Evolutionary conservation across 2,329 filamentous ascomycete species (phyloP), one percentile per base, ranked within the genome.

Genomic region (Ceratocystis destructans): DNA sequence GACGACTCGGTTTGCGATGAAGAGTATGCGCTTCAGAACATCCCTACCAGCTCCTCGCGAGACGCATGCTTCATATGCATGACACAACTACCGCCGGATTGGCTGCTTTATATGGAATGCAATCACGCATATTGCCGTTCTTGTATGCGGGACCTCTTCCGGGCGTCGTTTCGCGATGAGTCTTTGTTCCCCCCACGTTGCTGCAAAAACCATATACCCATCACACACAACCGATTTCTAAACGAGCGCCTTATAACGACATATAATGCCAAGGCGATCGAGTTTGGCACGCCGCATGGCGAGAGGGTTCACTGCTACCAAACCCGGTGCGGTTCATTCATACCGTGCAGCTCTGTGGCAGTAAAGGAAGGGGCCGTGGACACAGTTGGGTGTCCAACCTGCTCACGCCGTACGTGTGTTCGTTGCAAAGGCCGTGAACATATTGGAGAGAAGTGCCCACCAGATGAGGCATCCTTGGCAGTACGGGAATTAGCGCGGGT

Each of bases 101-200:
- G n/a, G 8, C 61, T 66, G 25, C 17, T 64, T 0, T 41, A 46
- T 10, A 69, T 62, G 5, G 71, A 76, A 61, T 73, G 80, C 72
- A 1, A 71, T 0, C 80, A 86, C 68, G 70, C 76, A 2, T 86
- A 84, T 71, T 86, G 83, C 69, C 71, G 71, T 0, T 69, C 68
- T 0, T 86, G 83, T 70, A 69, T 85, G 0, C 70, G 70, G 1
- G 66, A 68, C 0, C 75, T 84, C 0, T 81, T 85, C 70, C n/a
- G 68, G 1, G 65, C 71, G 0, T 75, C 79, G 0, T 74, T 80
- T 25, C 72, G 67, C 0, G 79, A 84, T 68, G 80, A 85, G 66
- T 74, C 77, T 0, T 70, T 82, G 0, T 86, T 83, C 66, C 83
- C 83, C 0, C 82, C 83, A 0, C 75, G 76, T 1, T 86, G 83